Percentiles rank a stretch among this genome's conserved stretches.
These are phyloP conservation scores for Leishmania arabica DNA, from an alignment of 208 protist genomes.

Conservation along the genomic window DNA sequence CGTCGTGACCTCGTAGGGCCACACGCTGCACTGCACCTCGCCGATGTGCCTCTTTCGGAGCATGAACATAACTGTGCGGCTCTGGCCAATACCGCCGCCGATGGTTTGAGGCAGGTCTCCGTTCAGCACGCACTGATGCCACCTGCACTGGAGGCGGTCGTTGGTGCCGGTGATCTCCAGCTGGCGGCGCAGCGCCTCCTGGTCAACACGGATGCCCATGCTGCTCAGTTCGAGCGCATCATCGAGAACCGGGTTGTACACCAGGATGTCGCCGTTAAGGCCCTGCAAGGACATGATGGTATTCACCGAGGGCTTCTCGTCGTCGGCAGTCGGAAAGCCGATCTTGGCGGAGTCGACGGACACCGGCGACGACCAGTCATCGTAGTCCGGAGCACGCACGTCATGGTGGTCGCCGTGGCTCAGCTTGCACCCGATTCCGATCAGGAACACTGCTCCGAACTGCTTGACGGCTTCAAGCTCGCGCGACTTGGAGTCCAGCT, in stretches of 20 bases:
- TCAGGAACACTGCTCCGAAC: conserved; percentile 90
- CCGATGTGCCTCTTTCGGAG: conserved; percentile 92
- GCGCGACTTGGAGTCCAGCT: conserved; percentile 80
- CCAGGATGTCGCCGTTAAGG: conserved; percentile 92
- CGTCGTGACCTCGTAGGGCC: conserved; percentile 51
- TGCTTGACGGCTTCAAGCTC: conserved; percentile 72
- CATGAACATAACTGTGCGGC: conserved; percentile 87
- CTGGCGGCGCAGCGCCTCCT: conserved; percentile 76
- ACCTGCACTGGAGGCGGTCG: conserved; percentile 61
- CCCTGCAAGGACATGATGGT: conserved; percentile 58
- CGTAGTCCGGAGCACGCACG: conserved; percentile 90
- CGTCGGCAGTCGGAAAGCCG: conserved; percentile 38
- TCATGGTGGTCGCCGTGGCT: conserved; percentile 85
- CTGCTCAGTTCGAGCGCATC: conserved; percentile 88
- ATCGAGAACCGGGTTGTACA: conserved; percentile 85
- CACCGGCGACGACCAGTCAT: conserved; percentile 91
- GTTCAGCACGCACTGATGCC: conserved; percentile 80
- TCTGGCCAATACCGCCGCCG: conserved; percentile 89
- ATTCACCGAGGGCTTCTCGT: conserved; percentile 47
- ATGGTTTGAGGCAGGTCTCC: conserved; percentile 86
- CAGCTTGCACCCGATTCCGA: conserved; percentile 87
- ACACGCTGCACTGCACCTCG: conserved; percentile 91
- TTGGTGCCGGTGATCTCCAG: conserved; percentile 68
- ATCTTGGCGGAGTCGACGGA: conserved; percentile 31
- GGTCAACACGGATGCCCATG: conserved; percentile 93